These are phyloP conservation scores for Pleurotus giganteus DNA, from an alignment of 768 basidiomycete species.

Conservation along the genomic window DNA sequence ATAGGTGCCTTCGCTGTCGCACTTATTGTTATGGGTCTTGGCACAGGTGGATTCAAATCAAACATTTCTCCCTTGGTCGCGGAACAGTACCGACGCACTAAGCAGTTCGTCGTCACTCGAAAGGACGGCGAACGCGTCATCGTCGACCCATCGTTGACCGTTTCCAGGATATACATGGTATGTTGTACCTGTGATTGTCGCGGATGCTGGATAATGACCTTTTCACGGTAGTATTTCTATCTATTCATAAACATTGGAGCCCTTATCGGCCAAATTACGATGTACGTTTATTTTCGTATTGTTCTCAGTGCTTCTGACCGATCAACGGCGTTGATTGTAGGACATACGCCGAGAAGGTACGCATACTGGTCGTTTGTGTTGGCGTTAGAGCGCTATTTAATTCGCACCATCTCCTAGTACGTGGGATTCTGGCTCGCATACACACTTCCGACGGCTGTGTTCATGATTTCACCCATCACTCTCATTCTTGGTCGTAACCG, in stretches of 20 bases:
- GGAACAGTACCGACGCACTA: slow-evolving; percentile 64
- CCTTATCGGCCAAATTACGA: slow-evolving; percentile 62
- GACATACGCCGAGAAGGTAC: slow-evolving; percentile 61
- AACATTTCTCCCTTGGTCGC: slow-evolving; percentile 80
- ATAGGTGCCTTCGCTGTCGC: slow-evolving; percentile 55
- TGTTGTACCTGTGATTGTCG: slow-evolving; percentile 9
- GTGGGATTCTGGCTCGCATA: slow-evolving; percentile 70
- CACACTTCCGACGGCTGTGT: slow-evolving; percentile 61
- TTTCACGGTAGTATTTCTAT: slow-evolving; percentile 52
- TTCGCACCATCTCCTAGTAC: slow-evolving; percentile 33
- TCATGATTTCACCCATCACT: slow-evolving; percentile 60
- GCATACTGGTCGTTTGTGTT: no score
- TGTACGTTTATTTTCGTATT: slow-evolving; percentile 27
- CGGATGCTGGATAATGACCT: neutral
- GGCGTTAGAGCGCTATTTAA: no score
- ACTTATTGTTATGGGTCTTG: slow-evolving; percentile 57
- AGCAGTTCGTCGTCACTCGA: slow-evolving; percentile 48
- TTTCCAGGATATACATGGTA: slow-evolving; percentile 74
- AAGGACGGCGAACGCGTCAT: slow-evolving; percentile 67
- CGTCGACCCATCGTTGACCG: slow-evolving; percentile 68
- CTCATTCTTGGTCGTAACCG: slow-evolving; percentile 52
- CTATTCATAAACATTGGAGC: slow-evolving; percentile 75
- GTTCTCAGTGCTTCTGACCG: neutral
- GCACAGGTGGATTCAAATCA: slow-evolving; percentile 73
- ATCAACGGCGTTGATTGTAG: slow-evolving; percentile 12